Base-by-base conservation (phyloP, 495 filamentous ascomycete species). In the Pseudevernia furfuracea region DNA sequence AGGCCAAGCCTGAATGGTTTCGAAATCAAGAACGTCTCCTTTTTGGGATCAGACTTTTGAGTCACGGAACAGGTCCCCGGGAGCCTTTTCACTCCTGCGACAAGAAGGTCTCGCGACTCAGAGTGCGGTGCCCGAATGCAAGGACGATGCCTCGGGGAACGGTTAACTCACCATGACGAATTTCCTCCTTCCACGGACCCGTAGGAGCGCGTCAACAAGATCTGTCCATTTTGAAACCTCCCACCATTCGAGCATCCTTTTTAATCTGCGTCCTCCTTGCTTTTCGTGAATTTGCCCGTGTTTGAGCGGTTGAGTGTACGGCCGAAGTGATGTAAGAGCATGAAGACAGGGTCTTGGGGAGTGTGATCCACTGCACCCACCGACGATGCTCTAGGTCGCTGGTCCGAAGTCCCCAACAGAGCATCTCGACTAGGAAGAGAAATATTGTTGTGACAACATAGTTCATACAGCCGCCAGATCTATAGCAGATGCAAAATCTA, bases 391-490 rank as follows among this genome's bases (percentile, higher is more conserved):
- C 25, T 48, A 49, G 8, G 59, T 17, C 59, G 36, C 34, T 46
- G 36, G 41, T 34, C 23, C 49, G 37, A 44, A 69, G 14, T 72
- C 67, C 69, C 79, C 79, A 75, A n/a, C 77, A 68, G 60, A 71
- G 9, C 58, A 76, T 68, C 65, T 80, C 74, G 11, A 71, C 37
- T 12, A 75, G 23, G 38, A 81, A 73, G 17, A 74, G 63, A 1
- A 52, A 43, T 8, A 69, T 58, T 19, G 72, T 62, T 14, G 74
- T 58, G 15, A 72, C 34, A 11, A 72, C 64, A 58, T 79, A 83
- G 21, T 78, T 68, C 23, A 77, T 59, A 56, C 81, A 82, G 1
- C 76, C 77, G 2, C 79, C 78, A 48, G 75, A 79, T 34, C 80
- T 73, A 61, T 80, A 83, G 8, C 76, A 76, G 8, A 83, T 43